phyloP scores from a whole-genome alignment of 768 basidiomycete species.

The Melanogaster broomeanus region DNA sequence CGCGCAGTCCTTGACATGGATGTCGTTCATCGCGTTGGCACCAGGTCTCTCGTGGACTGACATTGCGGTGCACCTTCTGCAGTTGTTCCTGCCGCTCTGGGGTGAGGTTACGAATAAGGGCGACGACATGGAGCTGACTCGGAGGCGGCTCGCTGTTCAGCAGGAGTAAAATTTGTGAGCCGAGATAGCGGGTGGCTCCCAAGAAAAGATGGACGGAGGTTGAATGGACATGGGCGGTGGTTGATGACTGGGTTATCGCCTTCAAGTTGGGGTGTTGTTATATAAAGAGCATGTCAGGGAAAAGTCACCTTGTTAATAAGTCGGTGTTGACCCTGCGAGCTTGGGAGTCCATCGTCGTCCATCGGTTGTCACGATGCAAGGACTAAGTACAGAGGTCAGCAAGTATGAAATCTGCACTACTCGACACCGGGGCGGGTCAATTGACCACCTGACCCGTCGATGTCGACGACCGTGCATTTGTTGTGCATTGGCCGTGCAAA shows the following conservation, averaged over 20 bases:
- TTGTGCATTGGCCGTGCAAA: too few species aligned
- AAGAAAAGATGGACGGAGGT: constrained; percentile 37
- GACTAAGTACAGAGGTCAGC: too few species aligned
- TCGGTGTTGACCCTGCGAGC: too few species aligned
- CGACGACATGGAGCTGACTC: constrained; percentile 35
- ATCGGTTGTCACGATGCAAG: too few species aligned
- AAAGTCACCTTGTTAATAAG: too few species aligned
- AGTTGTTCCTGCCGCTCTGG: constrained; percentile 32
- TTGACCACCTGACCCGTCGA: too few species aligned
- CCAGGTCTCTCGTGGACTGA: constrained; percentile 44
- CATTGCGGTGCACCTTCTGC: constrained; percentile 32
- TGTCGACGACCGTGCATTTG: too few species aligned
- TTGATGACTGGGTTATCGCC: not conserved
- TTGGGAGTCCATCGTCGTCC: too few species aligned
- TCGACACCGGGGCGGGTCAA: too few species aligned
- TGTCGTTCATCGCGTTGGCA: constrained; percentile 36
- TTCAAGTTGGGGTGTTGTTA: too few species aligned
- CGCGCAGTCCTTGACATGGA: constrained; percentile 44
- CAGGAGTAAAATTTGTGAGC: constrained; percentile 40
- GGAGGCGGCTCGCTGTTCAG: constrained; percentile 35
- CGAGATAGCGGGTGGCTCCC: constrained; percentile 47
- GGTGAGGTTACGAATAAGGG: constrained; percentile 38
- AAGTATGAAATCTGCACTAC: too few species aligned
- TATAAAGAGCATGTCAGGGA: too few species aligned
- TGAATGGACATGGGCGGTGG: constrained; percentile 13